A percentile compares a stretch with the other conserved stretches of the same genome.
These are phyloP conservation scores for Fusarium graminum DNA, from an alignment of 2,329 filamentous ascomycete genomes.

Conservation along the genomic window DNA sequence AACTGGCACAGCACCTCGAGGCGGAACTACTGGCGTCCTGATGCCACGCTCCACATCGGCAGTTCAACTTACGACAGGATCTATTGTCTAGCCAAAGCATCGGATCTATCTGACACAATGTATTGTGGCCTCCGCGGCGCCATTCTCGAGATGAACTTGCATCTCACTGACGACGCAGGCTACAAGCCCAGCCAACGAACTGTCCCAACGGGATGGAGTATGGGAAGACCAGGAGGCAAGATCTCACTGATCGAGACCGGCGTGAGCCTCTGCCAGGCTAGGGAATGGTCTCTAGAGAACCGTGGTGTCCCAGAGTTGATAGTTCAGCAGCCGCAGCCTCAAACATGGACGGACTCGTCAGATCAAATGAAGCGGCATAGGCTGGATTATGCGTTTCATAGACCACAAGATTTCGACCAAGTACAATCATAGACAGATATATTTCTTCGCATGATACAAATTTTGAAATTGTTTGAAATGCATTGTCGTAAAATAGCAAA, in stretches of 20 bases:
- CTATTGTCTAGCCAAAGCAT: constrained; percentile 63
- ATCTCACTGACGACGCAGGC: constrained; percentile 45
- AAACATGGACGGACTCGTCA: constrained; percentile 2
- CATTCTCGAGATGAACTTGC: constrained; percentile 59
- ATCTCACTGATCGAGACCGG: constrained; percentile 52
- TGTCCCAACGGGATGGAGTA: constrained; percentile 47
- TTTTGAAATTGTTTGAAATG: constrained; percentile 15
- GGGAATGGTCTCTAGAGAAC: constrained; percentile 39
- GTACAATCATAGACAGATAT: constrained; percentile 7
- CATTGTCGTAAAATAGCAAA: constrained; percentile 6
- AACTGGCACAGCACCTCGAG: constrained; percentile 63
- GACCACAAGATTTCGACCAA: constrained; percentile 30
- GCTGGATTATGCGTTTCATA: constrained; percentile 44
- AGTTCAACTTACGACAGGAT: constrained; percentile 52
- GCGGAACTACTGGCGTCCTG: constrained; percentile 62
- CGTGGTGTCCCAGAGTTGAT: constrained; percentile 47
- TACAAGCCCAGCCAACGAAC: constrained; percentile 17
- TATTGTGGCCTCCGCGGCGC: constrained; percentile 64
- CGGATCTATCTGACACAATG: constrained; percentile 61
- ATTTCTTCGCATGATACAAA: neutral
- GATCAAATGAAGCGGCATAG: constrained; percentile 36
- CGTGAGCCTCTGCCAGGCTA: constrained; percentile 45
- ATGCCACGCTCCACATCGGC: constrained; percentile 62
- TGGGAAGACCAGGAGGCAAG: constrained; percentile 37
- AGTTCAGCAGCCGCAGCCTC: constrained; percentile 31